Base-by-base conservation (phyloP, 495 filamentous ascomycete genomes). In the Extremus antarcticus region DNA sequence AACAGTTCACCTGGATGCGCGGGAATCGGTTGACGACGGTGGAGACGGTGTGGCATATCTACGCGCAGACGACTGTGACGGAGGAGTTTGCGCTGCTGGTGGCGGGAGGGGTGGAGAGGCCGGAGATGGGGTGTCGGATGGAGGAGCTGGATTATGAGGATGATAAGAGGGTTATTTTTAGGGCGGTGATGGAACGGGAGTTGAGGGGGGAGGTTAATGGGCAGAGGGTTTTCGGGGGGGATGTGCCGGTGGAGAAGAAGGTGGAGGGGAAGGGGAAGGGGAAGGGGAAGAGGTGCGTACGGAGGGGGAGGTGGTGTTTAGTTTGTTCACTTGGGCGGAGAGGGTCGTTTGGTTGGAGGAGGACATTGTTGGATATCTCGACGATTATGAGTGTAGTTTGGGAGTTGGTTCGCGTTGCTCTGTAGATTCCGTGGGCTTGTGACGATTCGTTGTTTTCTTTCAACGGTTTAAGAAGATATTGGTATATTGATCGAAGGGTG, bases 241-340 rank as follows among this genome's bases (percentile, higher is more conserved):
- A n/a, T 39, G 35, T 39, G 35, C 35, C 35, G 35, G n/a, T 9
- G 35, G 35, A 39, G 35, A 39, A 39, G 35, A n/a, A n/a, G n/a
- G n/a, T 22, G 35, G 16, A 19, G 25, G 25, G 1, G 47, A 2
- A 40, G 11, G 25, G 15, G 48, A 51, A n/a, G n/a, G n/a, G 29
- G 50, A 40, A 17, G 2, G 3, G n/a, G 7, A 4, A 2, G 13
- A 25, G 38, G 32, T 41, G 21, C 57, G 17, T 25, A 60, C 58
- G 3, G 43, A 17, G 9, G 50, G 38, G 17, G 56, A 53, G 53
- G 20, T 43, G 21, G 56, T 29, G 53, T 53, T 60, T 35, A 60
- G 53, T 53, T 53, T 51, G 40, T 56, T 53, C 15, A 60, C 58
- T 23, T 60, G 58, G 24, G 53, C 53, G 22, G 58, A 60, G 2